Evolutionary conservation across 2,329 filamentous ascomycete species (phyloP).

Genomic region (Paracoccidioides lutzii): DNA sequence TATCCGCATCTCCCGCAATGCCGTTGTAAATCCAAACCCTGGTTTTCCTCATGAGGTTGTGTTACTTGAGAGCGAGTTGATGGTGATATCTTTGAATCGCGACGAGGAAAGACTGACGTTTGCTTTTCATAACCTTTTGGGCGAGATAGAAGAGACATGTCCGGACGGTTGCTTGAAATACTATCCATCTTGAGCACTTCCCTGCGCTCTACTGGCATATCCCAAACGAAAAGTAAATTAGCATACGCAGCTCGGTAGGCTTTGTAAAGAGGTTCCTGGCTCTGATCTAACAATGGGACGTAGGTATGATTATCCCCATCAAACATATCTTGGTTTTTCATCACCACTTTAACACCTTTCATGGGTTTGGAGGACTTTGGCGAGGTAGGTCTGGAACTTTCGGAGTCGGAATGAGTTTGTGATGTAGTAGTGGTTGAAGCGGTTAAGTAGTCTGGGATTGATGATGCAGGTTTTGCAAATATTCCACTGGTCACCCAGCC

Average conservation of each 20-base stretch:
- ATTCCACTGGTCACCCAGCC: slow-evolving; percentile 19
- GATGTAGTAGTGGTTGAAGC: slow-evolving; percentile 19
- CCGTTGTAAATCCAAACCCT: slow-evolving; percentile 30
- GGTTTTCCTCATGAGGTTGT: slow-evolving; percentile 7
- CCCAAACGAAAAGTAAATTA: slow-evolving; percentile 47
- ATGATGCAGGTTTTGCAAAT: slow-evolving; percentile 16
- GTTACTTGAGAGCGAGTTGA: not conserved
- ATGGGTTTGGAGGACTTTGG: slow-evolving; percentile 13
- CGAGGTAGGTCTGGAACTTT: slow-evolving; percentile 23
- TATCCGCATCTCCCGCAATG: slow-evolving; percentile 32
- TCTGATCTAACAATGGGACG: slow-evolving; percentile 38
- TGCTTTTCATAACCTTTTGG: not conserved
- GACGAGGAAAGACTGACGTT: not conserved
- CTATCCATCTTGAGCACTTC: slow-evolving; percentile 47
- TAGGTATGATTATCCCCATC: slow-evolving; percentile 38
- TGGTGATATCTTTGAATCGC: not conserved
- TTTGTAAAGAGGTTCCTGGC: slow-evolving; percentile 35
- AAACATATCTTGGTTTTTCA: slow-evolving; percentile 46
- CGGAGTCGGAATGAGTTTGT: slow-evolving; percentile 25
- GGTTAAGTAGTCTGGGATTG: slow-evolving; percentile 20
- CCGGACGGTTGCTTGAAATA: slow-evolving; percentile 24
- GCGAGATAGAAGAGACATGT: slow-evolving; percentile 7
- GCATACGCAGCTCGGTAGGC: slow-evolving; percentile 47
- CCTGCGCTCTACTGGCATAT: slow-evolving; percentile 39
- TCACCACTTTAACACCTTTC: slow-evolving; percentile 34